Conservation (phyloP, 2,329 filamentous ascomycete genomes). For the Fusarium sp. region DNA sequence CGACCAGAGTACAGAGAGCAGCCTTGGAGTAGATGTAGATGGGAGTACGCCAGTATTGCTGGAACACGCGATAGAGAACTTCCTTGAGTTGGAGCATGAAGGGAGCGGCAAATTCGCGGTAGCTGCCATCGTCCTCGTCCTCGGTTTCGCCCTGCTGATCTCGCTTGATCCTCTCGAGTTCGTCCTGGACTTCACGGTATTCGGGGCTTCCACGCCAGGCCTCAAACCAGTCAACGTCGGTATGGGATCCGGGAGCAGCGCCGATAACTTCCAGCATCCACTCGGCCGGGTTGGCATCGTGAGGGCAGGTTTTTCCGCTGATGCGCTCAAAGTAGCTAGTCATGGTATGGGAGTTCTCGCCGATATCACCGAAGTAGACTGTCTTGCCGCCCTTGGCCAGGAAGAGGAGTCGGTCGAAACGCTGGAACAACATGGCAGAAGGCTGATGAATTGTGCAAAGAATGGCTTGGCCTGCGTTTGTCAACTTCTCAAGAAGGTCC, state of each 20-base stretch:
- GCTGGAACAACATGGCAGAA: conserved; percentile 93
- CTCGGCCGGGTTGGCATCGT: conserved; percentile 81
- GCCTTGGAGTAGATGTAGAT: conserved; percentile 89
- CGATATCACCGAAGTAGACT: conserved; percentile 85
- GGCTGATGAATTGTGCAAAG: conserved; percentile 98
- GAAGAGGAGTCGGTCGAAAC: conserved; percentile 85
- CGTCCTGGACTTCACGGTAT: conserved; percentile 64
- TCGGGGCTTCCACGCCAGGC: conserved; percentile 70
- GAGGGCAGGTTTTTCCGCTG: conserved; percentile 72
- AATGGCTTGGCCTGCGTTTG: conserved; percentile 89
- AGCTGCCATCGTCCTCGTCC: conserved; percentile 57
- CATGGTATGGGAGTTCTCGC: conserved; percentile 73
- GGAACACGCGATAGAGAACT: conserved; percentile 80
- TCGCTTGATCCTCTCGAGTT: conserved; percentile 67
- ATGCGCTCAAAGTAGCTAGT: conserved; percentile 81
- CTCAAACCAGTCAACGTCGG: conserved; percentile 73
- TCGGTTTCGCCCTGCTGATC: conserved; percentile 53
- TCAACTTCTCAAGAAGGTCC: conserved; percentile 87
- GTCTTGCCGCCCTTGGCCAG: conserved; percentile 79
- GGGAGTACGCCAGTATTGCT: conserved; percentile 92
- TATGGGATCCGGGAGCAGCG: conserved; percentile 71
- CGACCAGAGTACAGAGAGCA: conserved; percentile 70
- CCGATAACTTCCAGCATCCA: conserved; percentile 77
- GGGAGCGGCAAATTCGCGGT: conserved; percentile 83
- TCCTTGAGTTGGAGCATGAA: conserved; percentile 74